These are phyloP conservation scores for Penicillium silybi DNA, from an alignment of 495 filamentous ascomycete species.

Conservation along the genomic window DNA sequence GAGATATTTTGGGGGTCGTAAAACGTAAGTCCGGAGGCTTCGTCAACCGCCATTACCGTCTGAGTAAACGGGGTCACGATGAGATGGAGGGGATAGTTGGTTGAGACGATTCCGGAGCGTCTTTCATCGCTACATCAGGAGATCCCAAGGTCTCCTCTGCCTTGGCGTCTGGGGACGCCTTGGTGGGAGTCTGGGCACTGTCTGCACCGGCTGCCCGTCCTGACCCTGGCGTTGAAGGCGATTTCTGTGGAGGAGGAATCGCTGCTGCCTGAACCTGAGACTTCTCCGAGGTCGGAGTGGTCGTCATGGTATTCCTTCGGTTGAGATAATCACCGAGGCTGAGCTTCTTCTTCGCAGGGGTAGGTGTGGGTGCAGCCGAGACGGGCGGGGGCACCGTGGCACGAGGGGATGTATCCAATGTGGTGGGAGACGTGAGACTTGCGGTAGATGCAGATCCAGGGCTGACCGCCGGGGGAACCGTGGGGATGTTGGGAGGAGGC, in stretches of 20 bases:
- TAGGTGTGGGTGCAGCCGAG: constrained; percentile 44
- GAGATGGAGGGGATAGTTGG: constrained; percentile 27
- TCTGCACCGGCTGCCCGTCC: constrained; percentile 8
- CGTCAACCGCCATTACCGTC: constrained; percentile 11
- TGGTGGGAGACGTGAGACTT: constrained; percentile 32
- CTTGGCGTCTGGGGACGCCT: constrained; percentile 16
- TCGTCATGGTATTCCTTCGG: constrained; percentile 41
- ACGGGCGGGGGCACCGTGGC: constrained; percentile 18
- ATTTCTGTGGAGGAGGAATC: constrained; percentile 22
- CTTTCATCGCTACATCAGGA: constrained; percentile 32
- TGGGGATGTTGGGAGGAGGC: constrained; percentile 26
- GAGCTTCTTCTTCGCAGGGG: constrained; percentile 60
- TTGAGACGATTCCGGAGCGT: constrained; percentile 26
- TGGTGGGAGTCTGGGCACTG: constrained; percentile 12
- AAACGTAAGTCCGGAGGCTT: constrained; percentile 18
- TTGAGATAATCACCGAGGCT: constrained; percentile 66
- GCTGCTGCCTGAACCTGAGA: constrained; percentile 26
- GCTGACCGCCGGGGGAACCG: constrained; percentile 22
- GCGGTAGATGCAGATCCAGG: constrained; percentile 31
- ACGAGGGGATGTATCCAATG: constrained; percentile 25
- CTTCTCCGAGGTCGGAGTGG: constrained; percentile 39
- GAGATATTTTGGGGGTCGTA: constrained; percentile 26
- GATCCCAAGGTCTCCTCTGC: constrained; percentile 13
- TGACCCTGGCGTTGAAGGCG: constrained; percentile 18
- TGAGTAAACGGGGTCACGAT: constrained; percentile 17